phyloP scores from a whole-genome alignment of 352 stramenopile genomes.

The Blastocystis sp. region DNA sequence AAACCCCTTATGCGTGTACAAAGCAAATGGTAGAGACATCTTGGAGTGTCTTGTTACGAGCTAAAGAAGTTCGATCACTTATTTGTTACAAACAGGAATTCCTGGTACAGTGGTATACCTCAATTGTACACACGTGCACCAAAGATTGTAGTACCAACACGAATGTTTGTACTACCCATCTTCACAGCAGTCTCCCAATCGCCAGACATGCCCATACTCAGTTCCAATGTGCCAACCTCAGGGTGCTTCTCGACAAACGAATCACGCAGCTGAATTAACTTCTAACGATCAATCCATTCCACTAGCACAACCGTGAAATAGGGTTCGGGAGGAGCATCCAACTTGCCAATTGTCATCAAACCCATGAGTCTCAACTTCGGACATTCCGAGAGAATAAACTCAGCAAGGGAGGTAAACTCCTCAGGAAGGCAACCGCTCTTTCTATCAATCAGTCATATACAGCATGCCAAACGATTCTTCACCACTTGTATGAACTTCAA shows the following conservation, averaged over 20 bases:
- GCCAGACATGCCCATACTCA: conserved; percentile 98
- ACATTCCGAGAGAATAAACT: conserved; percentile 81
- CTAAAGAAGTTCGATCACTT: background rate
- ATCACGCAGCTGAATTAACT: conserved; percentile 25
- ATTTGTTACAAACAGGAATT: background rate
- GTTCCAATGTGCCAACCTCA: conserved; percentile 70
- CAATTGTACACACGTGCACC: conserved; percentile 80
- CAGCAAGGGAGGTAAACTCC: conserved; percentile 72
- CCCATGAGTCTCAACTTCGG: conserved; percentile 82
- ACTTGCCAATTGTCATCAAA: conserved; percentile 95
- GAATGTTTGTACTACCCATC: conserved; percentile 85
- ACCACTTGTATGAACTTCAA: conserved; percentile 94
- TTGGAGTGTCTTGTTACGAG: background rate
- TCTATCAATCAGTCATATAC: background rate
- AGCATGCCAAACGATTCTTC: conserved; percentile 75
- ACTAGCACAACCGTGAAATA: conserved; percentile 67
- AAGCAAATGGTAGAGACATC: background rate
- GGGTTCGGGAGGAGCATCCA: conserved; percentile 69
- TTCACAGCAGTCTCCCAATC: conserved; percentile 93
- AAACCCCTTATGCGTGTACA: background rate
- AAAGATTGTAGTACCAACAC: conserved; percentile 95
- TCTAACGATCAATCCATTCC: background rate
- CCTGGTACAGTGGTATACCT: background rate
- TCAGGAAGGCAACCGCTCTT: conserved; percentile 83
- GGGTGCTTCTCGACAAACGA: conserved; percentile 23